Conservation (phyloP, 2,329 filamentous ascomycete species). For the Penicillium crustosum region DNA sequence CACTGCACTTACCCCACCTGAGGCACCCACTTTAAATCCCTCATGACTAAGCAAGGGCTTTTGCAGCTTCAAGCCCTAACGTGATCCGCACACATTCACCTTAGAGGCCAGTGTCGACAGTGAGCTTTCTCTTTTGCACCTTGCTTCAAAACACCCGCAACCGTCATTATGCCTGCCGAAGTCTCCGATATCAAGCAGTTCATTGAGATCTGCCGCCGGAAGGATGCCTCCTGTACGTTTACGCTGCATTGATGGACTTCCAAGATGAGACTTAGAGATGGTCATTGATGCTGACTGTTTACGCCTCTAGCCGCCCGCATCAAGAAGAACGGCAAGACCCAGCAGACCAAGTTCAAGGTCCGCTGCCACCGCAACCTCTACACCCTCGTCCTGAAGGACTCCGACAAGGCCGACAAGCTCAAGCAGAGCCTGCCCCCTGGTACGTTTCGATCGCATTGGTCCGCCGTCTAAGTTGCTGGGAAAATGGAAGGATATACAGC, state of each 20-base stretch:
- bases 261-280: slow-evolving; percentile 4
- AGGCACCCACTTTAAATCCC: neutral
- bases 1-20: slow-evolving; percentile 5
- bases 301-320: slow-evolving; percentile 73
- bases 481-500: neutral
- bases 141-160: slow-evolving; percentile 23
- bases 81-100: slow-evolving; percentile 27
- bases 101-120: slow-evolving; percentile 17
- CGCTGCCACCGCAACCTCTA: slow-evolving; percentile 95
- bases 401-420: slow-evolving; percentile 99
- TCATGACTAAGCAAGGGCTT: slow-evolving; percentile 24
- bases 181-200: slow-evolving; percentile 99
- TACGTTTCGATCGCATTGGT: slow-evolving; percentile 55
- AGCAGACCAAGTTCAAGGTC: slow-evolving; percentile 99
- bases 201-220: slow-evolving; percentile 99
- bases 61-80: slow-evolving; percentile 24
- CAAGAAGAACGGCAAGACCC: slow-evolving; percentile 90
- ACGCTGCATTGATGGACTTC: slow-evolving; percentile 11
- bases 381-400: slow-evolving; percentile 97
- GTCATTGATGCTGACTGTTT: slow-evolving; percentile 19
- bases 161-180: slow-evolving; percentile 89
- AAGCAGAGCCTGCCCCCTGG: slow-evolving; percentile 98
- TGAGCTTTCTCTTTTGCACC: slow-evolving; percentile 21
- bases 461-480: neutral
- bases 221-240: slow-evolving; percentile 98